Evolutionary conservation across 352 stramenopile genomes (phyloP).

Genomic region (Phytophthora crassamura): DNA sequence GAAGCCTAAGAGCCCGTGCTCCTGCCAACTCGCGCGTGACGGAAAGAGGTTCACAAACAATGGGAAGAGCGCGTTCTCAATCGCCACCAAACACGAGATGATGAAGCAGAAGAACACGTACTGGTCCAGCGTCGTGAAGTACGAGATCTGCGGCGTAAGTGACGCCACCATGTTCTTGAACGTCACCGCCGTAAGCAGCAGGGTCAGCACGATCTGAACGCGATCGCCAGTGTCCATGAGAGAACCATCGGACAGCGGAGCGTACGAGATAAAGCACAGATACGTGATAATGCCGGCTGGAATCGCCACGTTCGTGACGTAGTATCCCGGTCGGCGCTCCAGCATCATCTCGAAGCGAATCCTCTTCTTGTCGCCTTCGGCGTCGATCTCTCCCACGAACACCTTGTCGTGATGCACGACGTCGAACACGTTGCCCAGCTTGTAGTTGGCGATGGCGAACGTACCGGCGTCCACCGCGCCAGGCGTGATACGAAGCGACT

Average conservation of each 20-base stretch:
- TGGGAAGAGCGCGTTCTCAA: conserved; percentile 65
- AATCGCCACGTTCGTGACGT: conserved; percentile 63
- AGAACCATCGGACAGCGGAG: conserved; percentile 35
- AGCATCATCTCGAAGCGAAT: conserved; percentile 71
- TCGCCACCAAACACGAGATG: conserved; percentile 51
- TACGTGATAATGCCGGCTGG: conserved; percentile 59
- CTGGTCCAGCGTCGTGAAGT: conserved; percentile 68
- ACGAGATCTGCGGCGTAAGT: conserved; percentile 65
- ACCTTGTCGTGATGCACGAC: conserved; percentile 62
- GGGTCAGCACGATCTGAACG: conserved; percentile 60
- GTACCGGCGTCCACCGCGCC: conserved; percentile 44
- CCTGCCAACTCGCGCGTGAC: conserved; percentile 23
- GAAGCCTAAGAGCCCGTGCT: conserved; percentile 42
- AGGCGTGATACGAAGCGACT: conserved; percentile 43
- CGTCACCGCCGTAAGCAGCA: conserved; percentile 68
- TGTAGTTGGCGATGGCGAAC: conserved; percentile 60
- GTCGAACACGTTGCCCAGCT: conserved; percentile 61
- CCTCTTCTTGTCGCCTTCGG: conserved; percentile 42
- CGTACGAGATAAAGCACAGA: conserved; percentile 62
- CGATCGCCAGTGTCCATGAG: conserved; percentile 60
- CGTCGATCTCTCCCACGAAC: conserved; percentile 49
- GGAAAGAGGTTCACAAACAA: conserved; percentile 35
- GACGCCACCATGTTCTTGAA: conserved; percentile 69
- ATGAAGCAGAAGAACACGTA: conserved; percentile 79
- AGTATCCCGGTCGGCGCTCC: conserved; percentile 55